These are phyloP conservation scores for Grosmannia huntii DNA, from an alignment of 2,329 filamentous ascomycete genomes.

Conservation along the genomic window DNA sequence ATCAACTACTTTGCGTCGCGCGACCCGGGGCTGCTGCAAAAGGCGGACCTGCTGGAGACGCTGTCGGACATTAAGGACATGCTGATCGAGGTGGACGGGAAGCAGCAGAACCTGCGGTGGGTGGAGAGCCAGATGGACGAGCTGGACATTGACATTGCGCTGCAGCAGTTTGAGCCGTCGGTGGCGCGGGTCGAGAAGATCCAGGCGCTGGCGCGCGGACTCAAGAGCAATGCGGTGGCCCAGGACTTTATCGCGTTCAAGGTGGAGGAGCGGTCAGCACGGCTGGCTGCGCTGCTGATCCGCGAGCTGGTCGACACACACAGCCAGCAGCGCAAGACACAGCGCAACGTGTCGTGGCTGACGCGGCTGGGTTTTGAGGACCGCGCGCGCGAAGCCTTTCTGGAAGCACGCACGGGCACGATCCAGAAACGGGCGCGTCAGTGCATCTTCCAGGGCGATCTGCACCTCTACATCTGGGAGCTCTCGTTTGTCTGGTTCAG, in stretches of 20 bases:
- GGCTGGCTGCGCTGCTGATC: slow-evolving; percentile 63
- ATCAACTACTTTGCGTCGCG: slow-evolving; percentile 76
- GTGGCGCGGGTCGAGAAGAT: slow-evolving; percentile 78
- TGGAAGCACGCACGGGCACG: slow-evolving; percentile 62
- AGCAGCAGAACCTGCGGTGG: slow-evolving; percentile 91
- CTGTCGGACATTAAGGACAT: slow-evolving; percentile 72
- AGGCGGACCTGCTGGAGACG: slow-evolving; percentile 67
- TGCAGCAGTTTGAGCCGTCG: slow-evolving; percentile 77
- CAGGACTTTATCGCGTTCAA: slow-evolving; percentile 90
- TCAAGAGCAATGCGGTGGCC: slow-evolving; percentile 76
- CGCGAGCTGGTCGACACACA: slow-evolving; percentile 68
- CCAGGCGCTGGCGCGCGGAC: slow-evolving; percentile 60
- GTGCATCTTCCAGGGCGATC: slow-evolving; percentile 88
- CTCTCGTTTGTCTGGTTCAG: slow-evolving; percentile 93
- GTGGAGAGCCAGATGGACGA: slow-evolving; percentile 93
- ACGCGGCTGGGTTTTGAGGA: slow-evolving; percentile 82
- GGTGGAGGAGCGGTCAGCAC: slow-evolving; percentile 70
- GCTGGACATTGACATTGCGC: slow-evolving; percentile 86
- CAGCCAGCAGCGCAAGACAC: slow-evolving; percentile 63
- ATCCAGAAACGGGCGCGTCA: slow-evolving; percentile 76
- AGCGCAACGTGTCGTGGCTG: slow-evolving; percentile 72
- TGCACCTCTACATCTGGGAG: slow-evolving; percentile 89
- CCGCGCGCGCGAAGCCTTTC: slow-evolving; percentile 72
- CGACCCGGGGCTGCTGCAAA: slow-evolving; percentile 64
- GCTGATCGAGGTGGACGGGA: slow-evolving; percentile 90